These are phyloP conservation scores for Neurospora tetrasperma DNA, from an alignment of 495 filamentous ascomycete genomes.

Conservation along the genomic window DNA sequence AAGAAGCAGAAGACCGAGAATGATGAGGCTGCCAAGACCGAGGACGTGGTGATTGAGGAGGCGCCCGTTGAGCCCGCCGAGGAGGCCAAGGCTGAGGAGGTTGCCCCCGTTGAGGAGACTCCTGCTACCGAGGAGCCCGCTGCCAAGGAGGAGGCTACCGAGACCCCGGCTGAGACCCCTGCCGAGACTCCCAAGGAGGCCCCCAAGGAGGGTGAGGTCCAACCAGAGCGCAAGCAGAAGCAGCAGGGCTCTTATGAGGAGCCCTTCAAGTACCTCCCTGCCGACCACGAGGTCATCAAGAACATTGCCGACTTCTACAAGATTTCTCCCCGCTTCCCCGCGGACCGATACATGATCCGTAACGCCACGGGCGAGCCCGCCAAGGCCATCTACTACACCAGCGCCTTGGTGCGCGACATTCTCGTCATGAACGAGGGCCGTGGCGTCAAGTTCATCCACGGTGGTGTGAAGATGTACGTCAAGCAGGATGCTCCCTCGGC, in stretches of 20 bases:
- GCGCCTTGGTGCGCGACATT: slow-evolving; percentile 71
- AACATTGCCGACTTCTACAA: slow-evolving; percentile 73
- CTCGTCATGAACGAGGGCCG: slow-evolving; percentile 72
- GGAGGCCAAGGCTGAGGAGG: slow-evolving; percentile 11
- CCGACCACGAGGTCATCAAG: slow-evolving; percentile 61
- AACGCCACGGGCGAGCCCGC: slow-evolving; percentile 74
- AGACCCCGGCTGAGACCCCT: slow-evolving; percentile 12
- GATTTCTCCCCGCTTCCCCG: slow-evolving; percentile 70
- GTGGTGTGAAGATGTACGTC: slow-evolving; percentile 96
- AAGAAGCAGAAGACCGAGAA: slow-evolving; percentile 31
- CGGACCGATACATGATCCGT: slow-evolving; percentile 87
- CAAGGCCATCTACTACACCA: slow-evolving; percentile 93
- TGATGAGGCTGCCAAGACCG: slow-evolving; percentile 14
- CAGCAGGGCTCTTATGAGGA: slow-evolving; percentile 56
- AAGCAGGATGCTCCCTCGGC: slow-evolving; percentile 84
- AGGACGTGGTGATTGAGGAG: slow-evolving; percentile 14
- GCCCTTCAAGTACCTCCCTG: slow-evolving; percentile 78
- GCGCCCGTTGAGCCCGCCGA: slow-evolving; percentile 14
- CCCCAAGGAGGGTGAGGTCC: neutral
- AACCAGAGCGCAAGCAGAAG: slow-evolving; percentile 27
- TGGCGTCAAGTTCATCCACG: slow-evolving; percentile 91
- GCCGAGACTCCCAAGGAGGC: slow-evolving; percentile 6
- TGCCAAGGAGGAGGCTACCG: slow-evolving; percentile 5
- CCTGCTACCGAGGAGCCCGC: slow-evolving; percentile 1
- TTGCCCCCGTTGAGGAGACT: neutral